Evolutionary conservation across 805 yeast genomes (phyloP), one percentile per base, ranked within the genome.

Genomic region (Candida lessepsii): DNA sequence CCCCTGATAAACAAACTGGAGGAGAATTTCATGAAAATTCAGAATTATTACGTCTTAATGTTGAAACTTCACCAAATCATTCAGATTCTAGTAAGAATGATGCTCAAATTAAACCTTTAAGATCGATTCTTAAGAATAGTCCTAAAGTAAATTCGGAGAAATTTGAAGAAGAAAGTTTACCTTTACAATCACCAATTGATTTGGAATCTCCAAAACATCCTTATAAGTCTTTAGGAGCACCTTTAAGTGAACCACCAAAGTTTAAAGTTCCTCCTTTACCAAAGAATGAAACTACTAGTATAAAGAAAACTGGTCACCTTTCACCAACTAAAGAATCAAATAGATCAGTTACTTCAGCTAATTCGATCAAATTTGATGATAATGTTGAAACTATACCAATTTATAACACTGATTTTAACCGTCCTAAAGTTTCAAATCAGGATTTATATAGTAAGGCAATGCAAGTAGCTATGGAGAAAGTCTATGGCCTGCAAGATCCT

Each of bases 401-500:
- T 18, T 48, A 51, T 23, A 25, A 41, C 5, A 37, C 41, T 6
- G 29, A 37, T 17, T 31, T 31, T 16, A 39, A 21, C 8, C 21
- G 18, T 14, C 40, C 44, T 7, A 30, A 41, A 31, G 28, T 30
- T 2, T 37, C 45, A 9, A 45, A 39, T 55, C 75, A 19, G 73
- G 82, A 79, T 46, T 63, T 78, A 67, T 80, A 80, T 49, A 67
- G 66, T 15, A 62, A 63, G 47, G 86, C 86, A 0, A 63, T 73
- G 45, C 73, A 73, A 46, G 73, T 75, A 10, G 86, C 86, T 0
- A 62, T 70, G 54, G 70, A 66, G 44, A 77, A 68, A 42, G 84
- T 80, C 1, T 78, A 78, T 50, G 82, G 81, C 29, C 29, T n/a
- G 5, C 15, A 13, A 21, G 11, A 13, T 11, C 13, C 7, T 7